Evolutionary conservation across 495 filamentous ascomycete species (phyloP).

Genomic region (Aspergillus wentii): DNA sequence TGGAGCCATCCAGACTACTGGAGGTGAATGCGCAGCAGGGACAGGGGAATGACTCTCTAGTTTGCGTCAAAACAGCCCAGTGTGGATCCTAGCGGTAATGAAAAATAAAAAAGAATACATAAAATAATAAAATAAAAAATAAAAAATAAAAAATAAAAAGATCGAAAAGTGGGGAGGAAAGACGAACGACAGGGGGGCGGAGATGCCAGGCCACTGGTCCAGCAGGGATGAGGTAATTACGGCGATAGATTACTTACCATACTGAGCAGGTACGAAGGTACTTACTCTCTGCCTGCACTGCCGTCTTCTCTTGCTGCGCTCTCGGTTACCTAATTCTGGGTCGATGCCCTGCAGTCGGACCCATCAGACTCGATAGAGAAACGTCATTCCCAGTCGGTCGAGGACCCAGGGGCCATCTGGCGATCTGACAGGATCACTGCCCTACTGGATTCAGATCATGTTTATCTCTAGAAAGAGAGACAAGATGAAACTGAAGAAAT

Average conservation of each 20-base stretch:
- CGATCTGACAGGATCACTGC: too few relatives aligned
- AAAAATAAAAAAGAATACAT: slow-evolving; percentile 2
- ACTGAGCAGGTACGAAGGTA: neutral
- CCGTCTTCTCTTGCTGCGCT: too few relatives aligned
- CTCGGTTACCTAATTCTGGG: too few relatives aligned
- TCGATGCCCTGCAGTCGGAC: too few relatives aligned
- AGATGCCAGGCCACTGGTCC: slow-evolving; percentile 5
- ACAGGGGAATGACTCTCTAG: neutral
- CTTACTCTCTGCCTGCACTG: too few relatives aligned
- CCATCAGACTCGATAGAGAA: neutral
- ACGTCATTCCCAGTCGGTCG: neutral
- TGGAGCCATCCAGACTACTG: neutral
- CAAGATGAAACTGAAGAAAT: too few relatives aligned
- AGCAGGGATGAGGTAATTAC: slow-evolving; percentile 7
- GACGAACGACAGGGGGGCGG: slow-evolving; percentile 10
- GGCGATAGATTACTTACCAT: neutral
- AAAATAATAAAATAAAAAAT: slow-evolving; percentile 1
- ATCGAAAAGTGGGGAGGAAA: too few relatives aligned
- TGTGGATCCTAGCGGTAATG: neutral
- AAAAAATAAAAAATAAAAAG: slow-evolving; percentile 4
- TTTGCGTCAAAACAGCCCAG: too few relatives aligned
- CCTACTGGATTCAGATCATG: too few relatives aligned
- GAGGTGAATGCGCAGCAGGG: neutral
- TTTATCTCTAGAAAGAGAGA: too few relatives aligned
- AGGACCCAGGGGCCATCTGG: too few relatives aligned